Conservation (phyloP, 805 yeast species). For the Cyberlindnera mycetangii region DNA sequence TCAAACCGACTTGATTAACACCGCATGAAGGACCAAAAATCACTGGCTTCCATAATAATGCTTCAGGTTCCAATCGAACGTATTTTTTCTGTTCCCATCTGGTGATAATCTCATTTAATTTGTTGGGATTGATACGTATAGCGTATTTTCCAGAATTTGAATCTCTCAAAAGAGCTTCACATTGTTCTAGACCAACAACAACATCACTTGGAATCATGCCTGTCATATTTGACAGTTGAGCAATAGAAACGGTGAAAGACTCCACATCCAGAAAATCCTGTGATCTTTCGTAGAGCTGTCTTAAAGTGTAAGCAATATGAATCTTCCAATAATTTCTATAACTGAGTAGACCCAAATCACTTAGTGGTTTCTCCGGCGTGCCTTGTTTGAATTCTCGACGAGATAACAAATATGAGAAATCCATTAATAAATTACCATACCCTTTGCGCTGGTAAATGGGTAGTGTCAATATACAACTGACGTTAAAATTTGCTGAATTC, state of each 20-base stretch:
- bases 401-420: constrained; percentile 80
- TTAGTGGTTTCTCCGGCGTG: constrained; percentile 93
- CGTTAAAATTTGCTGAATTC: constrained; percentile 72
- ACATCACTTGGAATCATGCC: constrained; percentile 90
- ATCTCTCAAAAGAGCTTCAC: constrained; percentile 56
- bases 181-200: constrained; percentile 77
- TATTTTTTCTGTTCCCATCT: constrained; percentile 57
- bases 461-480: constrained; percentile 86
- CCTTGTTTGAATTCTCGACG: constrained; percentile 76
- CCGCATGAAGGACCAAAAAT: constrained; percentile 87
- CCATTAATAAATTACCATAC: constrained; percentile 84
- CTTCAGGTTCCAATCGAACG: constrained; percentile 46
- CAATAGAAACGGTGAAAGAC: constrained; percentile 43
- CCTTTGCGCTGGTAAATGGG: constrained; percentile 89
- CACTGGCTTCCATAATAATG: constrained; percentile 76
- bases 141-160: constrained; percentile 46
- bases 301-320: constrained; percentile 46
- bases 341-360: constrained; percentile 80
- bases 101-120: constrained; percentile 39
- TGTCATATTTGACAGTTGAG: constrained; percentile 61
- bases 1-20: constrained; percentile 47
- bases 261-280: constrained; percentile 8
- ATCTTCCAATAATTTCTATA: constrained; percentile 86
- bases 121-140: constrained; percentile 45
- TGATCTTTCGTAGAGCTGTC: constrained; percentile 10